Conservation (phyloP, 805 yeast genomes). For the Nakazawaea sp. region DNA sequence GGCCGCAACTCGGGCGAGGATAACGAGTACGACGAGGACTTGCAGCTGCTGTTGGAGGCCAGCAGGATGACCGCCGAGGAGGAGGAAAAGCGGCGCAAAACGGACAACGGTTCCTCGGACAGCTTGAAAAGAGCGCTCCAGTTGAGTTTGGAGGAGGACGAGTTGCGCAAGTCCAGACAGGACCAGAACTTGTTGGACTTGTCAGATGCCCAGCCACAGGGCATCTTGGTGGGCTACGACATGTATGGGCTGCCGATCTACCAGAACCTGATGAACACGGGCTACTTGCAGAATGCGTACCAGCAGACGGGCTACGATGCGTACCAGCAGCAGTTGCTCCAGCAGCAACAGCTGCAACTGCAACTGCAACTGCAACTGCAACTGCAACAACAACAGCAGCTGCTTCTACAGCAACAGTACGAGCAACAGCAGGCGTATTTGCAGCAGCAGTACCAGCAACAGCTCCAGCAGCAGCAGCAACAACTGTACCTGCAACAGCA, state of each 20-base stretch:
- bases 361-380: conserved; percentile 15
- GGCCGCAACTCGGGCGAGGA: conserved; percentile 23
- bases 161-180: conserved; percentile 42
- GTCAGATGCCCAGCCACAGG: conserved; percentile 37
- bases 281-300: conserved; percentile 42
- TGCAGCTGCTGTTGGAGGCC: conserved; percentile 74
- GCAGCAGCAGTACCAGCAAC: conserved; percentile 11
- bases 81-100: conserved; percentile 55
- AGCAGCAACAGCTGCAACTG: conserved; percentile 14
- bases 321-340: conserved; percentile 12
- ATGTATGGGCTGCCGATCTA: conserved; percentile 65
- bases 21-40: conserved; percentile 62
- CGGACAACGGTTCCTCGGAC: conserved; percentile 42
- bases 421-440: conserved; percentile 15
- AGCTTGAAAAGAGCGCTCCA: conserved; percentile 65
- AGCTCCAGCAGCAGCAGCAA: conserved; percentile 11
- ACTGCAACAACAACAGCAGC: conserved; percentile 12
- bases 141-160: conserved; percentile 73
- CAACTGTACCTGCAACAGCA: no score
- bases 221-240: conserved; percentile 37
- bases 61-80: conserved; percentile 79
- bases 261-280: conserved; percentile 44
- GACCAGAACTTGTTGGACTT: conserved; percentile 47
- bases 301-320: conserved; percentile 16
- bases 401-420: conserved; percentile 16